Base-by-base conservation (phyloP, 164 flowering plant species). In the Cinnamomum chago region DNA sequence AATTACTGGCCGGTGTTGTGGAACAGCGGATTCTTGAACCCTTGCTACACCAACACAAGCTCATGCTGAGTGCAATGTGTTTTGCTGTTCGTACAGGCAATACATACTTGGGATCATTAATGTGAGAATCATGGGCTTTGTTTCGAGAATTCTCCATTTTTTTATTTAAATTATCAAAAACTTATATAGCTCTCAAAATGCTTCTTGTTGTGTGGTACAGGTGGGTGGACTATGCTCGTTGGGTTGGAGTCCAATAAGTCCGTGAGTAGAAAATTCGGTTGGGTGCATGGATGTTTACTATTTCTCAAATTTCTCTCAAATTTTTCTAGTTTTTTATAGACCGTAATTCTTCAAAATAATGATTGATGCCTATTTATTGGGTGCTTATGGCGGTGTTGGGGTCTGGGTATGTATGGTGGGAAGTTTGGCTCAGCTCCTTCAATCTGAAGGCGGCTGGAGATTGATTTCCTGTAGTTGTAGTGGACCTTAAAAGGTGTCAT, bases 151-250 rank as follows among this genome's bases (percentile, higher is more conserved):
- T 68, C 20, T 68, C 23, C 55, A 40, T 12, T 20, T n/a, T n/a
- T 40, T 12, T 40, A 20, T 18, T 20, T 14, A 47, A 28, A n/a
- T 40, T 68, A 52, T 40, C 52, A 40, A 23, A 68, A 18, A 23
- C 51, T 17, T 17, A 13, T 24, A 30, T 20, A 5, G 70, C 15
- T 28, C 30, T 30, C 66, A 40, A 22, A n/a, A 65, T 70, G 65
- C 33, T 58, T 66, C 65, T 27, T 55, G 40, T 75, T 28, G 69
- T 55, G 2, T 80, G 77, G 65, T 70, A 60, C 88, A 94, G 98
- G 92, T 92, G 97, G 98, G 98, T 94, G 78, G 98, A 94, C 79
- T 94, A 84, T 78, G 98, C 94, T 1, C 92, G 93, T 2, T 90
- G 87, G 92, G 58, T 85, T 28, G 98, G 98, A 62, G 82, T 94